phyloP scores from a whole-genome alignment of 164 flowering plant genomes.

The Stephania yunnanensis region DNA sequence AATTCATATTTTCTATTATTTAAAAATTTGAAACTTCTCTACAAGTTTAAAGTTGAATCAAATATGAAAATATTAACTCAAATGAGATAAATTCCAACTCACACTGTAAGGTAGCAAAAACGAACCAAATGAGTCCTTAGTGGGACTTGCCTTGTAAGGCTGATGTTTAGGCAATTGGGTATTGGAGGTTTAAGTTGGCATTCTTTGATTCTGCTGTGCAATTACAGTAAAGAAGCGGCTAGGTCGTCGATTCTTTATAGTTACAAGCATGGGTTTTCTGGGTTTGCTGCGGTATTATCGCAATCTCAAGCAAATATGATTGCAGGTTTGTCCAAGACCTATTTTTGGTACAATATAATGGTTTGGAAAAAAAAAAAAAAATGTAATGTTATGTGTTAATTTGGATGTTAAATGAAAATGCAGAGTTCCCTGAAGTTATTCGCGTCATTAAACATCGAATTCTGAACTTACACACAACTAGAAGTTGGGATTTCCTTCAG shows the following conservation, averaged over 20 bases:
- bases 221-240: conserved; percentile 33
- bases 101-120: no score
- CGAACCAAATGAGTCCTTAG: neutral
- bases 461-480: conserved; percentile 30
- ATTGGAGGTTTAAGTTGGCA: neutral
- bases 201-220: neutral
- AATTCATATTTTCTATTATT: no score
- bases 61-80: no score
- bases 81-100: no score
- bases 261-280: conserved; percentile 53
- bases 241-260: conserved; percentile 31
- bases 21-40: no score
- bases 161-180: neutral
- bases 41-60: no score
- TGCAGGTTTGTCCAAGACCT: conserved; percentile 29
- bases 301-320: conserved; percentile 35
- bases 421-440: conserved; percentile 33
- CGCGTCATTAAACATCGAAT: conserved; percentile 25
- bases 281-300: conserved; percentile 43
- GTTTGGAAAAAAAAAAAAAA: neutral
- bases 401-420: neutral
- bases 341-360: neutral
- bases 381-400: neutral
- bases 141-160: neutral
- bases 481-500: conserved; percentile 38